Base-by-base conservation (phyloP, 371 early-diverging fungal species). In the Mucor indicus region DNA sequence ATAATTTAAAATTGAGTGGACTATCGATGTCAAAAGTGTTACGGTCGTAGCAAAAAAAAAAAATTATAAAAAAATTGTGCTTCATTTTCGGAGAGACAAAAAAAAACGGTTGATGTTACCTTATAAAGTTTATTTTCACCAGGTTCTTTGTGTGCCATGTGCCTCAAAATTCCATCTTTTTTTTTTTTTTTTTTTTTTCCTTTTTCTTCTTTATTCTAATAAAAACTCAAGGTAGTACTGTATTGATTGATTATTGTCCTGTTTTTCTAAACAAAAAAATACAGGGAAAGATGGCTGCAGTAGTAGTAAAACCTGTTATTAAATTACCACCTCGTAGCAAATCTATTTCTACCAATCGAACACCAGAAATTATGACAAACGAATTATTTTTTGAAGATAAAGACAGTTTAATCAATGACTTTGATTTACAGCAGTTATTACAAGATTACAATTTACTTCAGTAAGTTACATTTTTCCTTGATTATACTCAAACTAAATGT, bases 291-390 rank as follows among this genome's bases (percentile, higher is more conserved):
- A 27, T 11, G 11, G 11, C 29, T 5, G 46, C 35, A 38, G 27
- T 43, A 17, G 38, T 48, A 1, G 29, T 42, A n/a, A 60, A 53
- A 29, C 60, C 60, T 21, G 47, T 46, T 16, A 54, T 60, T 25
- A 60, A 54, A 20, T 42, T 60, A 37, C 60, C 60, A 45, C 60
- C 60, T n/a, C 44, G 49, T 40, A 58, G 41, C n/a, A 33, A 33
- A 11, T 24, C 30, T 39, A 25, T 40, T 7, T 43, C 35, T 29
- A 29, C 30, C 30, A 29, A 12, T 12, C 30, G 8, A 29, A 29
- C 6, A 12, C 30, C 6, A 15, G 22, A 37, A 21, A 24, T 43
- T 40, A 38, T 35, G 2, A 30, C 44, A 12, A 43, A 49, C 24
- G 48, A 45, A 4, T 21, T 55, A 11, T 55, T 40, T 29, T 55